phyloP scores from a whole-genome alignment of 495 filamentous ascomycete genomes.

The Lepidopterella palustris region DNA sequence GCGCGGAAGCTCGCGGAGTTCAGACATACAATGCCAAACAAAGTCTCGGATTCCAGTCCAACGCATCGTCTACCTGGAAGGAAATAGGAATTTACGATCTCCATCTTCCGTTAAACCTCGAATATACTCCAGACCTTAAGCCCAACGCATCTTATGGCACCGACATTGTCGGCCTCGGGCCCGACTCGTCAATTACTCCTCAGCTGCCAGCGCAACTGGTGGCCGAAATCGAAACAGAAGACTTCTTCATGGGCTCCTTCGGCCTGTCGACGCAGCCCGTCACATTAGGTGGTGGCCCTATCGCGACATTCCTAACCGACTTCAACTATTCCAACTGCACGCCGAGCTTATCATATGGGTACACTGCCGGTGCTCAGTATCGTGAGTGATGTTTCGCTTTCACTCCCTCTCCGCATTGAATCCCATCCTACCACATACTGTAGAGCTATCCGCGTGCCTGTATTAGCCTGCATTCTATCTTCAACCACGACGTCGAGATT shows the following conservation, averaged over 20 bases:
- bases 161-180: constrained; percentile 15
- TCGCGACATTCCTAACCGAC: constrained; percentile 8
- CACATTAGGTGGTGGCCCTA: neutral
- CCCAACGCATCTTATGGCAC: constrained; percentile 12
- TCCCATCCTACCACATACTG: too few species aligned
- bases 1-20: constrained; percentile 21
- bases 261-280: constrained; percentile 10
- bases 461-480: too few species aligned
- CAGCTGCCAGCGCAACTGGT: constrained; percentile 5
- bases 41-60: constrained; percentile 6
- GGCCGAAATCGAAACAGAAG: neutral
- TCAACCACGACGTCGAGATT: too few species aligned
- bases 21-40: constrained; percentile 10
- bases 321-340: neutral
- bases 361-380: constrained; percentile 24
- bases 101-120: constrained; percentile 1
- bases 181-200: neutral
- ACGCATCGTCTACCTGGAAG: constrained; percentile 6
- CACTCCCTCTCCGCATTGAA: neutral
- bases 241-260: constrained; percentile 24
- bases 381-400: constrained; percentile 14
- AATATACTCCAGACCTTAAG: neutral
- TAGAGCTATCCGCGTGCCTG: too few species aligned
- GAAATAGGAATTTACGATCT: constrained; percentile 13
- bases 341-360: constrained; percentile 22